Conservation (phyloP, 2,329 filamentous ascomycete genomes). For the Blastomyces parvus region DNA sequence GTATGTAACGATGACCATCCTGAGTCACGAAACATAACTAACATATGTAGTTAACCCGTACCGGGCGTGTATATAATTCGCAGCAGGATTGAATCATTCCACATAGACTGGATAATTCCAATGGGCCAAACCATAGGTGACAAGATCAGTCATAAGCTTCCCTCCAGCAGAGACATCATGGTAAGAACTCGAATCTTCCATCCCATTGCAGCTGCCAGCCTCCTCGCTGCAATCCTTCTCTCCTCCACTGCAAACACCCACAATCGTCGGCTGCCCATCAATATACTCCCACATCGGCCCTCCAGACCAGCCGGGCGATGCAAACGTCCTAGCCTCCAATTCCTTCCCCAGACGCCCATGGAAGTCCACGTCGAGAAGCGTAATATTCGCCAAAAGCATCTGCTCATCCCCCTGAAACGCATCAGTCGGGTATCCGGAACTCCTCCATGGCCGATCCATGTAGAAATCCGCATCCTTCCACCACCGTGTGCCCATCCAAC, state of each 20-base stretch:
- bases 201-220: slow-evolving; percentile 15
- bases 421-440: slow-evolving; percentile 19
- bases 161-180: slow-evolving; percentile 22
- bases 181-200: slow-evolving; percentile 14
- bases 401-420: slow-evolving; percentile 16
- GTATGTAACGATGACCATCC: no score
- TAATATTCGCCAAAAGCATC: slow-evolving; percentile 19
- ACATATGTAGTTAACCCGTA: not conserved
- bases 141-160: slow-evolving; percentile 19
- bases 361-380: slow-evolving; percentile 16
- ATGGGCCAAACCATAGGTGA: slow-evolving; percentile 14
- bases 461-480: slow-evolving; percentile 15
- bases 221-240: slow-evolving; percentile 19
- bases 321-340: slow-evolving; percentile 18
- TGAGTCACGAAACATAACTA: not conserved
- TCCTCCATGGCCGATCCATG: slow-evolving; percentile 15
- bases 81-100: not conserved
- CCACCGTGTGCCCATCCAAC: slow-evolving; percentile 21
- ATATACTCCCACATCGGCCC: slow-evolving; percentile 20
- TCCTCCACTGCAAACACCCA: slow-evolving; percentile 19
- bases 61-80: not conserved
- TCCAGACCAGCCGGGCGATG: slow-evolving; percentile 19
- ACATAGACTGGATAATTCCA: slow-evolving; percentile 9
- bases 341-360: slow-evolving; percentile 18
- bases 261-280: slow-evolving; percentile 17